Evolutionary conservation across 768 basidiomycete species (phyloP), one percentile per base, ranked within the genome.

Genomic region (Rhodotorula taiwanensis): DNA sequence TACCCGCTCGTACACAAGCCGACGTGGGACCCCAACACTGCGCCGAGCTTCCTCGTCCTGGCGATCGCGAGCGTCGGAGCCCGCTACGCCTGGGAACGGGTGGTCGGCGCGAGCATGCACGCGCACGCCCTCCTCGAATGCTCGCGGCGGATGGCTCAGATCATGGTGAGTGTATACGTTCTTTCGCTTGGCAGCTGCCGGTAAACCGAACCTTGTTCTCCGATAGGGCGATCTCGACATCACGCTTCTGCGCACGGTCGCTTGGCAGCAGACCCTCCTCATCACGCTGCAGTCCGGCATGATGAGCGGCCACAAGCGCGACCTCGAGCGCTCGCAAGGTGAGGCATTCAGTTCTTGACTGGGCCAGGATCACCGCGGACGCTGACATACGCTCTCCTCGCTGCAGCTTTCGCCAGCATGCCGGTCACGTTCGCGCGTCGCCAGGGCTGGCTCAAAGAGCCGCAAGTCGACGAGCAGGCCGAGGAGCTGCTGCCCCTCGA

Each of bases 261-360:
- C 67, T 6, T 69, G 67, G 67, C 62, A 64, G 31, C 62, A 64
- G 49, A 52, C 62, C 4, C 25, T 61, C n/a, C 34, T 64, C 11
- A 48, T 69, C 42, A 55, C 60, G 4, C 55, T 69, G 9, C 57
- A 61, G 48, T 55, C 55, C 21, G 67, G 67, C 18, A 64, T 69
- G 55, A 44, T 64, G n/a, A 64, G 59, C 41, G 67, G 67, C 31
- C 60, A 64, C 67, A 69, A 69, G 44, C 58, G 67, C 42, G 67
- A 69, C 43, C 59, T 69, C 28, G 67, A 69, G 42, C 39, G 62
- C 21, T 64, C 59, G 5, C 62, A 69, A 49, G 51, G 55, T 61
- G 15, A n/a, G 59, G 43, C 30, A 36, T 41, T 44, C 53, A 8
- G 13, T n/a, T 7, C 20, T 13, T 25, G 16, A n/a, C 8, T 5